These are phyloP conservation scores for Xylaria bambusicola DNA, from an alignment of 495 filamentous ascomycete species.

Conservation along the genomic window DNA sequence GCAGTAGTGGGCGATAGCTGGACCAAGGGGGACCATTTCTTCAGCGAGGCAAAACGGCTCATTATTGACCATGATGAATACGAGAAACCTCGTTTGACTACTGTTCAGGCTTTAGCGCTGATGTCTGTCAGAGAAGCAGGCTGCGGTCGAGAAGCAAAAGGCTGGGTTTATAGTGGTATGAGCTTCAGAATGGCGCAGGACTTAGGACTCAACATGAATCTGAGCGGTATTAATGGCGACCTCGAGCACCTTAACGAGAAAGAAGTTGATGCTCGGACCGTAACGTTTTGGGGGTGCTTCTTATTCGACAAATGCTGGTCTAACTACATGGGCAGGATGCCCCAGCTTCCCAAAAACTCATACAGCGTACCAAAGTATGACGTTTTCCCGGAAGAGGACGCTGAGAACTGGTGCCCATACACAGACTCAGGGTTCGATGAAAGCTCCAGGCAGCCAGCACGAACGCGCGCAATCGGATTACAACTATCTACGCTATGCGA, in stretches of 20 bases:
- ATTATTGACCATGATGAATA: conserved; percentile 92
- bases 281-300: conserved; percentile 99
- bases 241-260: conserved; percentile 68
- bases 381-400: conserved; percentile 87
- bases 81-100: conserved; percentile 86
- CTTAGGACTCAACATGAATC: conserved; percentile 88
- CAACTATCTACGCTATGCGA: conserved; percentile 85
- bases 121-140: conserved; percentile 98
- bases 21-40: conserved; percentile 96
- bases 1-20: conserved; percentile 68
- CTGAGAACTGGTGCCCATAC: conserved; percentile 83
- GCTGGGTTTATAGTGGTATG: conserved; percentile 98
- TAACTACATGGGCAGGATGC: conserved; percentile 92
- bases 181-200: conserved; percentile 98
- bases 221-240: conserved; percentile 58
- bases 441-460: conserved; percentile 72
- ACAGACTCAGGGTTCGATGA: conserved; percentile 76
- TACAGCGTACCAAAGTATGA: conserved; percentile 86
- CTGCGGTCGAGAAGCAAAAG: conserved; percentile 90
- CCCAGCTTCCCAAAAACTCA: conserved; percentile 76
- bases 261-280: conserved; percentile 83
- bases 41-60: conserved; percentile 88
- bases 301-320: conserved; percentile 99
- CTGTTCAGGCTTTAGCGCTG: conserved; percentile 88
- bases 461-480: conserved; percentile 78